These are phyloP conservation scores for Erythrophleum fordii DNA, from an alignment of 306 rosid genomes.

Conservation along the genomic window DNA sequence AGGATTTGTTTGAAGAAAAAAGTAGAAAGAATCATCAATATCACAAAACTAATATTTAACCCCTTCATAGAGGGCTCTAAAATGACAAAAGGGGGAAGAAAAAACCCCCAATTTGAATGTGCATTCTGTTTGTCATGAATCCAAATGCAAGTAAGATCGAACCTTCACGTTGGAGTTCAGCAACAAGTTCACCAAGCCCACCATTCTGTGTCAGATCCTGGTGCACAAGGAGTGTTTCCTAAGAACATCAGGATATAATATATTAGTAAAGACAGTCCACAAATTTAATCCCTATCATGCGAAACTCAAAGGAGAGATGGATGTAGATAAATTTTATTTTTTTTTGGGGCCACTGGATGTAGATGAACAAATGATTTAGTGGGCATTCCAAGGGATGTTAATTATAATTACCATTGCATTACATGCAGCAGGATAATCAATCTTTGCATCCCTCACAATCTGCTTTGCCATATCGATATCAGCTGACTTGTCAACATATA, in stretches of 20 bases:
- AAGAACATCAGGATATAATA: constrained; percentile 37
- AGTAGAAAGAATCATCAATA: not conserved
- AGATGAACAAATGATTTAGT: not conserved
- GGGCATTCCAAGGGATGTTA: constrained; percentile 17
- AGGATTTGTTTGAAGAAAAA: not conserved
- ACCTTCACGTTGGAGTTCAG: constrained; percentile 75
- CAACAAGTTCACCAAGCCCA: constrained; percentile 54
- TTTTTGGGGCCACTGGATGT: not conserved
- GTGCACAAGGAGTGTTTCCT: constrained; percentile 95
- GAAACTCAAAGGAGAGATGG: constrained; percentile 14
- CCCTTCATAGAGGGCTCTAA: not conserved
- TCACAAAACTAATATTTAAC: constrained; percentile 14
- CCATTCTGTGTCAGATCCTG: constrained; percentile 62
- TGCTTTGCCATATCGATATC: constrained; percentile 75
- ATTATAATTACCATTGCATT: constrained; percentile 73
- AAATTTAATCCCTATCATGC: constrained; percentile 7
- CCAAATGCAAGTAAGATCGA: constrained; percentile 29
- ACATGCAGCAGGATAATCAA: constrained; percentile 83
- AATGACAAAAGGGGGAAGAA: not conserved
- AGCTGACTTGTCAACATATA: constrained; percentile 82
- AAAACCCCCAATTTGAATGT: constrained; percentile 21
- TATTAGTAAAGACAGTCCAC: constrained; percentile 17
- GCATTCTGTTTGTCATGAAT: constrained; percentile 12
- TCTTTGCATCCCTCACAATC: constrained; percentile 79
- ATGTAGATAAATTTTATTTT: not conserved